Evolutionary conservation across 148 eudicot species (phyloP), one percentile per base, ranked within the genome.

Genomic region (Simmondsia chinensis): DNA sequence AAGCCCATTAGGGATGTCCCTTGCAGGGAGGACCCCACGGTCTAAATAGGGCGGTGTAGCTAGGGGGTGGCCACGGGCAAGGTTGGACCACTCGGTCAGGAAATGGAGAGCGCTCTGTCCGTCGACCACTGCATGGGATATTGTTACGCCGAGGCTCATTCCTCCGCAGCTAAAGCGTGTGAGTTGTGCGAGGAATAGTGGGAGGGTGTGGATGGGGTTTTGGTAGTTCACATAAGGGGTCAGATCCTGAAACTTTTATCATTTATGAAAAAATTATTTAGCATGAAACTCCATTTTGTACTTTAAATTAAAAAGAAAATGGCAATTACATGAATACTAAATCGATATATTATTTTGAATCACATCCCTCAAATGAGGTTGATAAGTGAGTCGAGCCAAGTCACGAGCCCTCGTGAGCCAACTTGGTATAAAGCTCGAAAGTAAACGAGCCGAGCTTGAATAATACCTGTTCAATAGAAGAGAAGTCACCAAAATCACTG

Each of bases 121-220:
- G 19, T 63, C 68, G 2, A 24, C 47, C 3, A 45, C 49, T 0
- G 47, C 48, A 40, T 54, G 68, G 10, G 61, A 63, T 18, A 48
- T 46, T 7, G 17, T 40, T 6, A 55, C 22, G 6, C 56, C 43
- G 9, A 63, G 59, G 14, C 48, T 46, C 23, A 63, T 15, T 1
- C 77, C 63, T 3, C 77, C 73, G 48, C 77, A 62, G 14, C 19
- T 20, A 19, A 66, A 72, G 29, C 12, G 8, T 3, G 77, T 67
- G 4, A 72, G 32, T 39, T 72, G 69, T 1, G 47, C 73, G 9
- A 62, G n/a, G 24, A 67, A 9, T 48, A 72, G 15, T 8, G 77
- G 69, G 18, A 72, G 32, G 54, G 66, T 69, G 11, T 57, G 55
- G 7, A 63, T 51, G 8, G 76, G 73, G 25, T 46, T 71, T 1